Evolutionary conservation across 306 rosid species (phyloP).

Genomic region (Cicer judaicum): DNA sequence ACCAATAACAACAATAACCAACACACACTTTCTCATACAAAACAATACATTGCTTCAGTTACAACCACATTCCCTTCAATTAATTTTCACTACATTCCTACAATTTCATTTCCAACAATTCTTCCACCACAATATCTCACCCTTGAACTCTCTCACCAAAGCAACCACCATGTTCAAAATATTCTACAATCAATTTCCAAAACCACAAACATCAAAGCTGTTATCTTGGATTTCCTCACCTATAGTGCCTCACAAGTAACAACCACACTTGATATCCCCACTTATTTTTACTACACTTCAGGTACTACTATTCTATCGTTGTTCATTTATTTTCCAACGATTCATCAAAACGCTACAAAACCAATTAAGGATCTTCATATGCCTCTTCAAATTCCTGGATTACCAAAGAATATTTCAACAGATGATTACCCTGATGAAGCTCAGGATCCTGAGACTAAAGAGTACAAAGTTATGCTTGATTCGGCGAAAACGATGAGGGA

Average conservation of each 20-base stretch:
- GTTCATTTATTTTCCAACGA: not conserved
- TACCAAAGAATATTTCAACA: not conserved
- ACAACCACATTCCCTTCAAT: not conserved
- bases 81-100: slow-evolving; percentile 45
- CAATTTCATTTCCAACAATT: not conserved
- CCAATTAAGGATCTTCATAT: not conserved
- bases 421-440: not conserved
- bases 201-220: slow-evolving; percentile 38
- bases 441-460: not conserved
- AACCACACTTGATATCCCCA: not conserved
- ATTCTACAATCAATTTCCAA: slow-evolving; percentile 24
- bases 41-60: not conserved
- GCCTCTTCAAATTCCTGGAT: not conserved
- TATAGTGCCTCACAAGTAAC: slow-evolving; percentile 27
- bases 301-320: not conserved
- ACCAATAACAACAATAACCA: not conserved
- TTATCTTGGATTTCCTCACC: slow-evolving; percentile 57
- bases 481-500: not conserved
- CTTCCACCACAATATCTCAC: slow-evolving; percentile 8
- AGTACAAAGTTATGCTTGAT: not conserved
- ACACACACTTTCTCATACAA: not conserved
- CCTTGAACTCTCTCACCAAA: slow-evolving; percentile 7
- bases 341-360: not conserved
- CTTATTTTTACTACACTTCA: slow-evolving; percentile 7
- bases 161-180: slow-evolving; percentile 14